These are phyloP conservation scores for Colletotrichum sp. DNA, from an alignment of 2,329 filamentous ascomycete genomes.

Conservation along the genomic window DNA sequence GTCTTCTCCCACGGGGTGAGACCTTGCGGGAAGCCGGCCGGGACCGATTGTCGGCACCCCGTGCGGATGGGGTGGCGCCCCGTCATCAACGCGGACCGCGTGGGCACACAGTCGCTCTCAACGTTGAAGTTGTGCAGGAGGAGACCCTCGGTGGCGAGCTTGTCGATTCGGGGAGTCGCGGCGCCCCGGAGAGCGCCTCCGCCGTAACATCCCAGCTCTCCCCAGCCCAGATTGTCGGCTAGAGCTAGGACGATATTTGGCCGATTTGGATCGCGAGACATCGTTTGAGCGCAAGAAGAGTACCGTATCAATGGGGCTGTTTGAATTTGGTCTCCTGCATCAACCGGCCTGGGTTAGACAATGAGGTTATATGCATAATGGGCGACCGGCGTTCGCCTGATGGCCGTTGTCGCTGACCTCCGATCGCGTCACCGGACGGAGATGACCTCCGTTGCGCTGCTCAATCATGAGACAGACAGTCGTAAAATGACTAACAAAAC, in stretches of 20 bases:
- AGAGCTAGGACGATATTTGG: slow-evolving; percentile 37
- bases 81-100: slow-evolving; percentile 38
- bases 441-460: neutral
- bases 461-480: neutral
- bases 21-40: slow-evolving; percentile 36
- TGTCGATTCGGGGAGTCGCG: slow-evolving; percentile 36
- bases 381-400: neutral
- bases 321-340: neutral
- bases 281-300: neutral
- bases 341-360: neutral
- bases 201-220: slow-evolving; percentile 38
- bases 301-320: neutral
- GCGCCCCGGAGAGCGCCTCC: slow-evolving; percentile 36
- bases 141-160: slow-evolving; percentile 34
- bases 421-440: neutral
- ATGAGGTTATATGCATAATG: neutral
- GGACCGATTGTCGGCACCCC: slow-evolving; percentile 36
- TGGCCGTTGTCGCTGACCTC: neutral
- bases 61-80: slow-evolving; percentile 39
- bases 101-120: slow-evolving; percentile 39
- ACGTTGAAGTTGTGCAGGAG: slow-evolving; percentile 42
- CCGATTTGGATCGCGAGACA: slow-evolving; percentile 25
- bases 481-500: neutral
- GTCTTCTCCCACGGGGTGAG: slow-evolving; percentile 36
- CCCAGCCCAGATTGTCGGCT: slow-evolving; percentile 42